Base-by-base conservation (phyloP, 1,284 basidiomycete species). In the Fistulina hepatica region DNA sequence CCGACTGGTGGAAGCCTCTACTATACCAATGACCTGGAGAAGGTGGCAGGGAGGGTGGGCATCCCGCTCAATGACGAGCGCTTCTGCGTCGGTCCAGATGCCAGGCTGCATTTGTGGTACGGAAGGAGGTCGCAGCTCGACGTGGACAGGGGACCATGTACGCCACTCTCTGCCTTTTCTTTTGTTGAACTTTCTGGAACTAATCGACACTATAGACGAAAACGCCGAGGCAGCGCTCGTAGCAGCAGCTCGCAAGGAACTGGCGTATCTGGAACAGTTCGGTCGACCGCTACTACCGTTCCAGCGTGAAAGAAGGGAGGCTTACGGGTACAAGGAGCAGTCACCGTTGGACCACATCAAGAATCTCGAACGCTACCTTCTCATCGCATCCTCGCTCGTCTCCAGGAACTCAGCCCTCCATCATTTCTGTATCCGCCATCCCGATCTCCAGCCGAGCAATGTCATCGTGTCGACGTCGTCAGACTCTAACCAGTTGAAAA, bases 241-340 rank as follows among this genome's bases (percentile, higher is more conserved):
- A 58, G 44, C 44, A 59, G 59, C 36, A 48, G 69, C 69, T 1
- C 34, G 42, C 31, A 73, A 73, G 56, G 71, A 75, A 54, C 41
- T 64, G 5, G 67, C 67, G 3, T 71, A 70, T 53, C 53, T 73
- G 38, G 33, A 63, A 40, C 56, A 49, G 43, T 73, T 73, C 50
- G 71, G 68, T 49, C 58, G 39, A 58, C 70, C 69, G 44, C 48
- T 65, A 11, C 41, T 67, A 30, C 71, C 69, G 38, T 65, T 68
- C 48, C 60, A 52, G 45, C 70, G 66, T 33, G 42, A 26, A 23
- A 60, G 66, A 44, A 65, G 69, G 59, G 56, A 57, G 4, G 44
- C 21, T 43, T 73, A 69, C 53, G n/a, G 58, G 50, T 69, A 63
- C 61, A 16, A 70, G 58, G 41, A 64, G 54, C 70, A 73, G 63